Base-by-base conservation (phyloP, 208 protist species). In the Acanthamoeba divionensis region DNA sequence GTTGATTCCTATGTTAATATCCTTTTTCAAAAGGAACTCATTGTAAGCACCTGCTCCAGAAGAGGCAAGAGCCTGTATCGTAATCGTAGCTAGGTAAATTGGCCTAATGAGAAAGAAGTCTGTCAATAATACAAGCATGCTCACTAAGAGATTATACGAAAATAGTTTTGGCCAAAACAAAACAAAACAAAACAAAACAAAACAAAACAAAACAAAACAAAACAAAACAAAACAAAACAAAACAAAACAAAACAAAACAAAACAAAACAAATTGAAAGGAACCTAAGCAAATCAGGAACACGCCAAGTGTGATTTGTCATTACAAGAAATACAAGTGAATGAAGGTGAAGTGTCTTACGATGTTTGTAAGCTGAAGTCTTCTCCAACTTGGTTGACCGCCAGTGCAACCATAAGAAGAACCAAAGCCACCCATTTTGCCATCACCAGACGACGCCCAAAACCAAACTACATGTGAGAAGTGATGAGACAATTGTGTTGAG, bases 1-100 rank as follows among this genome's bases (percentile, higher is more conserved):
- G 26, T 83, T 83, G 47, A 83, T 83, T 45, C 50, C 73, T 54
- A 83, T 55, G 29, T 55, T 83, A 33, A 83, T 83, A 54, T 83
- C 73, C 73, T 36, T 83, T 31, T 83, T 83, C n/a, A 83, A 36
- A 7, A 62, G 48, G 50, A 26, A 55, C 48, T 83, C 73, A 38
- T 83, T 83, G 73, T 48, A 83, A 5, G 50, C 73, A n/a, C 73
- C 73, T 24, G 48, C 73, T 1, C 44, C 44, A 15, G 48, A 63
- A 18, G 48, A 55, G 29, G 50, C 48, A 45, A 83, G 21, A 13
- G 73, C 73, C n/a, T 77, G 67, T 5, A 77, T 77, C 21, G 67
- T 77, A 45, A 77, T 77, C 13, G 67, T 77, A n/a, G 44, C 47
- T 45, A 77, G 33, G 36, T 77, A 77, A 50, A 77, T 55, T 38